Evolutionary conservation across 1,284 basidiomycete species (phyloP), one percentile per base, ranked within the genome.

Genomic region (Cutaneotrichosporon sp.): DNA sequence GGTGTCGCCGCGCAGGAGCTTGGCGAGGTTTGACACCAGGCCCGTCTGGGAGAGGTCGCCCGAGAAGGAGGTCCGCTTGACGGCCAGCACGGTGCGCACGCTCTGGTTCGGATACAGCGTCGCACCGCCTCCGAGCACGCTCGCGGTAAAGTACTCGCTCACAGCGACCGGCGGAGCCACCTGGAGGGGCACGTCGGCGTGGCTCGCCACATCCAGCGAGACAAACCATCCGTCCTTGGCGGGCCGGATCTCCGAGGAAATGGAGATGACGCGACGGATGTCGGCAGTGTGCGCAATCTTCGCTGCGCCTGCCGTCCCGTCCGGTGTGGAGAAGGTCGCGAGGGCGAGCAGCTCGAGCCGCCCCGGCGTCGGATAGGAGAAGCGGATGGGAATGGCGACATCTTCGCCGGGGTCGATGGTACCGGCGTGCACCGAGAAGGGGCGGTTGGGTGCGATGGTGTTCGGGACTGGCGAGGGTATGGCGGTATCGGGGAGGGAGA

Each of bases 31-130:
- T 13, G 62, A 47, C 1, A 75, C 67, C 0, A 73, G 56, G 0
- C 49, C 58, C 0, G 53, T 7, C 56, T 77, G 75, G 4, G 34
- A 7, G 11, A 74, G 52, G 46, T 72, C 70, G 18, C 63, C 20
- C 4, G 25, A 29, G 1, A 33, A 24, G 3, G 20, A 24, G 2
- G 42, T n/a, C 3, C 34, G n/a, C 16, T 52, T 54, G 3, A 69
- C 53, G 0, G 52, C 20, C 9, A 72, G 43, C 3, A 71, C 45
- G 2, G 56, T 27, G 18, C 72, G 67, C 36, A 69, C 51, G 7
- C 62, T 64, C 60, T 77, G 75, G 62, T 74, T 74, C 7, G 75
- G 73, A 13, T 59, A 51, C 13, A 77, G 42, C 1, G 54, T 54
- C 1, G 36, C 45, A 7, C 31, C 38, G 34, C 16, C 25, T 8